These are phyloP conservation scores for Protomyces inouyei DNA, from an alignment of 1,139 yeast genomes.

Conservation along the genomic window DNA sequence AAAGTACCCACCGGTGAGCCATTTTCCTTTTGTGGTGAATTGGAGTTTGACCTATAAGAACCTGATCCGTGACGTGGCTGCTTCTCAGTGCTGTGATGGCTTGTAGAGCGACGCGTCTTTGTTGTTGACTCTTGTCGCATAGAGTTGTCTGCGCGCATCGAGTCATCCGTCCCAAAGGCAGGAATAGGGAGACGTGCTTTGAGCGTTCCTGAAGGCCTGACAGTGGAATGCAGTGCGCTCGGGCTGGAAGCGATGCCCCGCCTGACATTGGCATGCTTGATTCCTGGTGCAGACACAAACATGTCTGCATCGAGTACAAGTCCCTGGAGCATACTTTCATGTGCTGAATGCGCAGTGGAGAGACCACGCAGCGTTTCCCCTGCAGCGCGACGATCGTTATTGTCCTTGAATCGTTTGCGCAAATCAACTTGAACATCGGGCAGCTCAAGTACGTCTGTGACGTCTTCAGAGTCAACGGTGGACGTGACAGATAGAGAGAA, in stretches of 20 bases:
- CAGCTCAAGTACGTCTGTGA: constrained; percentile 32
- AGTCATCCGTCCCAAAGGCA: neutral
- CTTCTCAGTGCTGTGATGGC: neutral
- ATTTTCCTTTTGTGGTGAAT: neutral
- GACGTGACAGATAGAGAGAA: constrained; percentile 27
- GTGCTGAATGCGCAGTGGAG: constrained; percentile 23
- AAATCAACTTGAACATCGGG: constrained; percentile 31
- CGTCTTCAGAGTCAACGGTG: constrained; percentile 32
- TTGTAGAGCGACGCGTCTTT: neutral
- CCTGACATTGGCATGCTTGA: neutral
- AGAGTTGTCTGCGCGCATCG: neutral
- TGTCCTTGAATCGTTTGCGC: constrained; percentile 15
- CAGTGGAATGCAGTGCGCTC: neutral
- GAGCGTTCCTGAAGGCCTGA: neutral
- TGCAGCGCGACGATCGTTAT: constrained; percentile 12
- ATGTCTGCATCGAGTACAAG: constrained; percentile 30
- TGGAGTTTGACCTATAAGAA: neutral
- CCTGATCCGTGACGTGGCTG: neutral
- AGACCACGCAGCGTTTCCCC: constrained; percentile 1
- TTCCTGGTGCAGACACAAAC: neutral
- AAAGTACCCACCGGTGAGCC: neutral
- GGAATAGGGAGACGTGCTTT: neutral
- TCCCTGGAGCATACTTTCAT: constrained; percentile 31
- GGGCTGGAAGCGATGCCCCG: neutral
- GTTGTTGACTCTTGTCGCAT: neutral